A percentile compares a stretch with the other conserved stretches of the same genome.
phyloP scores from a whole-genome alignment of 1,284 basidiomycete genomes.

The Tylopilus sp. region DNA sequence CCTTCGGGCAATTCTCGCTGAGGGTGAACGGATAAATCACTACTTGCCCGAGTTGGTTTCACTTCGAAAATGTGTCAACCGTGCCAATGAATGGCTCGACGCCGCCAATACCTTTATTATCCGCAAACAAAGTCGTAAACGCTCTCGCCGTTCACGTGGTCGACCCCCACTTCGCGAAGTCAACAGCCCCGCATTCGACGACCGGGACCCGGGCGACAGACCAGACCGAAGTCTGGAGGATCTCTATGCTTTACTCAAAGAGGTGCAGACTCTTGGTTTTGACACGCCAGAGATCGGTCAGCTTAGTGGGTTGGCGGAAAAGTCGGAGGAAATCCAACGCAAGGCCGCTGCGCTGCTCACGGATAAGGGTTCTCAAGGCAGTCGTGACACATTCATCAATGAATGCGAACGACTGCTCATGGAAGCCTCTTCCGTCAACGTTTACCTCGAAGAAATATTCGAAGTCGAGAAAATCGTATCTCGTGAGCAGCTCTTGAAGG shows the following conservation, averaged over 20 bases:
- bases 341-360: conserved; percentile 52
- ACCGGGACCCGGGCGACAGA: conserved; percentile 60
- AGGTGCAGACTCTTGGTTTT: conserved; percentile 75
- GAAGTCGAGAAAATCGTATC: conserved; percentile 77
- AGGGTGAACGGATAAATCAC: conserved; percentile 83
- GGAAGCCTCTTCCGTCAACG: conserved; percentile 70
- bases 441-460: conserved; percentile 69
- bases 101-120: conserved; percentile 67
- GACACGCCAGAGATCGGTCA: conserved; percentile 69
- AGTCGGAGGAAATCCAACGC: conserved; percentile 62
- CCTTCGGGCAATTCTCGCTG: conserved; percentile 74
- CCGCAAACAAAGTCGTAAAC: conserved; percentile 69
- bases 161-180: conserved; percentile 43
- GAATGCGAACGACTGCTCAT: conserved; percentile 69
- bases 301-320: conserved; percentile 55
- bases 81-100: conserved; percentile 84
- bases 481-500: conserved; percentile 63
- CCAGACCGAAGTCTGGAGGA: conserved; percentile 67
- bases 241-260: conserved; percentile 61
- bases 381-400: conserved; percentile 56
- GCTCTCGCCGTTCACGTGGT: conserved; percentile 60
- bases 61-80: conserved; percentile 74
- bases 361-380: conserved; percentile 33
- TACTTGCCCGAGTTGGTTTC: conserved; percentile 68
- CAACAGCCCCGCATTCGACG: conserved; percentile 29